Conservation (phyloP, 164 flowering plant genomes). For the Vitis vinifera region ASM3070453v1 NC_081810.1:8332501-8333000, state of each 20-base stretch:
- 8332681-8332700: slow-evolving; percentile 23
- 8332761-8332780: slow-evolving; percentile 14
- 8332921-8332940: slow-evolving; percentile 73
- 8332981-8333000: not conserved
- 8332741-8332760: slow-evolving; percentile 19
- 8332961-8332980: not conserved
- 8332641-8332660: slow-evolving; percentile 1
- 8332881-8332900: slow-evolving; percentile 49
- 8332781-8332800: slow-evolving; percentile 29
- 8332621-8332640: not conserved
- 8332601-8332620: not conserved
- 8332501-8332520: too few species aligned
- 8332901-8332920: slow-evolving; percentile 55
- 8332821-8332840: slow-evolving; percentile 54
- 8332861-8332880: slow-evolving; percentile 74
- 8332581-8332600: slow-evolving; percentile 24
- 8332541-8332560: too few species aligned
- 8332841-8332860: slow-evolving; percentile 71
- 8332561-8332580: slow-evolving; percentile 26
- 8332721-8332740: slow-evolving; percentile 20
- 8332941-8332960: not conserved
- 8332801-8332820: slow-evolving; percentile 33
- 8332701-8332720: slow-evolving; percentile 27
- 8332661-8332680: slow-evolving; percentile 20
- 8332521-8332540: too few species aligned